phyloP scores from a whole-genome alignment of 2,329 filamentous ascomycete genomes.

The Fusarium tanahbumbuense region DNA sequence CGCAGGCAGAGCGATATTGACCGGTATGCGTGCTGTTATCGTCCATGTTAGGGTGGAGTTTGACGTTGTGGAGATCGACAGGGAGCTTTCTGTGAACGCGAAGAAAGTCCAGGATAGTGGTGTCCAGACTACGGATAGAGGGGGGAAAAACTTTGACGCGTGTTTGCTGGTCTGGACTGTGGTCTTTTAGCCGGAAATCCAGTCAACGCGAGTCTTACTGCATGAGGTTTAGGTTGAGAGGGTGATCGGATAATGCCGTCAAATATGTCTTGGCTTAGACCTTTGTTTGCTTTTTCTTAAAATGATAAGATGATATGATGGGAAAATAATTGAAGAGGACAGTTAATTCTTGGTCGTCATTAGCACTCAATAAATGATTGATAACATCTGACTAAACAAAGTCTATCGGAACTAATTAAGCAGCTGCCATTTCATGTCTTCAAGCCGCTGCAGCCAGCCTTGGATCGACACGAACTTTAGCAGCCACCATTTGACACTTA shows the following conservation, averaged over 20 bases:
- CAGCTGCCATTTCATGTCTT: not conserved
- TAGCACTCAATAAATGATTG: not conserved
- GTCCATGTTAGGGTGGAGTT: conserved; percentile 49
- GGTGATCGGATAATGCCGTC: not conserved
- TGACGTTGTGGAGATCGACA: conserved; percentile 42
- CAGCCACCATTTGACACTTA: conserved; percentile 3
- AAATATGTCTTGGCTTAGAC: not conserved
- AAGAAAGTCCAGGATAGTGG: conserved; percentile 19
- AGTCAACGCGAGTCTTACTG: not conserved
- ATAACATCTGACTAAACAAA: not conserved
- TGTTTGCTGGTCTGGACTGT: conserved; percentile 1
- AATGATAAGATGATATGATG: not conserved
- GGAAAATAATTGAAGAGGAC: not conserved
- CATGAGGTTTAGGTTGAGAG: not conserved
- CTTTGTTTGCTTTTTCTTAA: not conserved
- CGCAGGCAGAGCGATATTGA: conserved; percentile 55
- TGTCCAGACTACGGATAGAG: not conserved
- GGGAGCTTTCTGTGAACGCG: conserved; percentile 25
- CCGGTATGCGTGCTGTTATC: conserved; percentile 56
- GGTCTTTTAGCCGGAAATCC: not conserved
- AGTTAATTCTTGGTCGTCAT: not conserved
- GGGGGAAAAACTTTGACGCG: conserved; percentile 41
- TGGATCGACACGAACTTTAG: not conserved
- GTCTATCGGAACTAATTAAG: not conserved
- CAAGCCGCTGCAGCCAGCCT: not conserved